Percentiles rank a stretch among this genome's conserved stretches.
These are phyloP conservation scores for Lodderomyces elongisporus DNA, from an alignment of 1,139 yeast genomes.

Conservation along the genomic window DNA sequence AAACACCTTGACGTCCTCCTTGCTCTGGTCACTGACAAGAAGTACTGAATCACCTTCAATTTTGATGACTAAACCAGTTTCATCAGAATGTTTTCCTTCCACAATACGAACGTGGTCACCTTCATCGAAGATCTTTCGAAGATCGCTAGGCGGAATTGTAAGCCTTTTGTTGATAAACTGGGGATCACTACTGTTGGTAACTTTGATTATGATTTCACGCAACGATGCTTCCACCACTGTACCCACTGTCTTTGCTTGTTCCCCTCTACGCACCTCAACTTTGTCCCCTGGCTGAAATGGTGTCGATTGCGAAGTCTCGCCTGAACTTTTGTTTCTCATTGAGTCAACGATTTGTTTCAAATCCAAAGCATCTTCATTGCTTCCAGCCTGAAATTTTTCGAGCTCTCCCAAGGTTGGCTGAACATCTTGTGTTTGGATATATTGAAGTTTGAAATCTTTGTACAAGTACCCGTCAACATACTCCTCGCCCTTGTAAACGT, in stretches of 20 bases:
- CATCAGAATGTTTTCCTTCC: constrained; percentile 88
- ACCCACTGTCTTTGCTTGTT: constrained; percentile 87
- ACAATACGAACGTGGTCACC: constrained; percentile 96
- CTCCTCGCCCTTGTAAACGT: constrained; percentile 78
- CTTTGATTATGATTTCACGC: constrained; percentile 58
- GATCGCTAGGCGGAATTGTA: constrained; percentile 70
- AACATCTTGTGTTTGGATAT: constrained; percentile 75
- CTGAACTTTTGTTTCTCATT: constrained; percentile 51
- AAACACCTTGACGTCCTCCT: constrained; percentile 83
- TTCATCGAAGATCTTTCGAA: constrained; percentile 78
- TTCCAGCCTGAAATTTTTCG: constrained; percentile 71
- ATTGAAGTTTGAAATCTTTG: constrained; percentile 82
- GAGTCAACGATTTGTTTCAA: constrained; percentile 80
- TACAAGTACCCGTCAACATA: constrained; percentile 82
- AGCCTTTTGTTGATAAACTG: constrained; percentile 45
- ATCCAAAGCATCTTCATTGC: constrained; percentile 71
- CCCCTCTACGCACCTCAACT: constrained; percentile 89
- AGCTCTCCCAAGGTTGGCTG: constrained; percentile 87
- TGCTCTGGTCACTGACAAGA: constrained; percentile 82
- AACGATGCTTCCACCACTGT: constrained; percentile 63
- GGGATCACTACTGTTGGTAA: constrained; percentile 49
- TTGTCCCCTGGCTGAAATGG: constrained; percentile 91
- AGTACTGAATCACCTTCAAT: constrained; percentile 83
- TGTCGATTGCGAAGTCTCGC: constrained; percentile 25
- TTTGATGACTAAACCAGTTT: constrained; percentile 88